These are phyloP conservation scores for Aspergillus brunneoviolaceus DNA, from an alignment of 2,329 filamentous ascomycete genomes.

Conservation along the genomic window DNA sequence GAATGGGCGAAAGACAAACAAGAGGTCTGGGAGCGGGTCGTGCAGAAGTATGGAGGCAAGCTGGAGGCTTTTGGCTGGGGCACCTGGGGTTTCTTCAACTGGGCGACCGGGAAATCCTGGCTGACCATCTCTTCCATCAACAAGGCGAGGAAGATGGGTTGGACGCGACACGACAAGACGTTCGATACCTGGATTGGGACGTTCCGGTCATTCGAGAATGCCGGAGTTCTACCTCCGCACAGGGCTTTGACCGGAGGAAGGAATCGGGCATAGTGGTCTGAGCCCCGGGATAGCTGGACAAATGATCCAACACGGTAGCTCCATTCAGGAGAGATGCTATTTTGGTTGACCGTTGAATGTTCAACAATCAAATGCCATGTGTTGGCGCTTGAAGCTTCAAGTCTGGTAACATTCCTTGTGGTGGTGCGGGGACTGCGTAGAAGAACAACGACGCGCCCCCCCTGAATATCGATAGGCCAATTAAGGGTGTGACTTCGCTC, in stretches of 20 bases:
- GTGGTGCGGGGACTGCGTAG: too few species aligned
- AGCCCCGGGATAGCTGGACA: too few species aligned
- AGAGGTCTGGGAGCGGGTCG: conserved; percentile 14
- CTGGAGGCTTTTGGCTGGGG: conserved; percentile 27
- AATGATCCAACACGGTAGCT: too few species aligned
- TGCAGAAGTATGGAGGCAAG: conserved; percentile 16
- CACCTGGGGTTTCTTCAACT: conserved; percentile 28
- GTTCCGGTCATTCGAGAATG: conserved; percentile 24
- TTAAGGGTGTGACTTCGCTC: too few species aligned
- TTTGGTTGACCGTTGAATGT: too few species aligned
- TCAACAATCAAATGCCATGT: background rate
- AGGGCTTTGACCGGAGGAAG: background rate
- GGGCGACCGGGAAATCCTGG: conserved; percentile 24
- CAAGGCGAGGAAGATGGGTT: conserved; percentile 25
- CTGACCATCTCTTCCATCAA: conserved; percentile 20
- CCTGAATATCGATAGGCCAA: too few species aligned
- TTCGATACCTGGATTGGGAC: conserved; percentile 26
- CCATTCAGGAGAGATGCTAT: background rate
- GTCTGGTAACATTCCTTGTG: too few species aligned
- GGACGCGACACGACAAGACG: conserved; percentile 21
- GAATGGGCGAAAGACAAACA: conserved; percentile 28
- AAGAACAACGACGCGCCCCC: too few species aligned
- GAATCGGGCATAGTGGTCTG: too few species aligned
- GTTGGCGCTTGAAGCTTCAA: too few species aligned
- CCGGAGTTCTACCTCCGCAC: conserved; percentile 19